Evolutionary conservation across 176 grass and related monocot genomes (phyloP), one percentile per base, ranked within the genome.

Genomic region (Coix lacrymajobi): DNA sequence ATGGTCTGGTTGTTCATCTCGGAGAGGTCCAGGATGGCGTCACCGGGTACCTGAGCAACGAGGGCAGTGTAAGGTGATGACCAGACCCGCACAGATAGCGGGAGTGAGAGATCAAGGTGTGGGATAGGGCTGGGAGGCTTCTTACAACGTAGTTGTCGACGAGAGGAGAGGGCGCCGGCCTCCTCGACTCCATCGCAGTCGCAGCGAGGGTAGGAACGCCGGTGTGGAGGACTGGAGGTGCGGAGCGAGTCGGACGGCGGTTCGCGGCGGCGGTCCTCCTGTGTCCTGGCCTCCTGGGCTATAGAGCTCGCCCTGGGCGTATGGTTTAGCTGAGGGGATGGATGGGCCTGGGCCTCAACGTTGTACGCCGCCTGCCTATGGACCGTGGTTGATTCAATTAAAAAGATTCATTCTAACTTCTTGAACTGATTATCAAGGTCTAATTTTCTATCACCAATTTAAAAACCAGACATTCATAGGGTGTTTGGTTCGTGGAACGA

Each of bases 1-100:
- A 99, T 92, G 45, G 91, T 94, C 73, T 99, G 91, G 57, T 94
- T 94, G 16, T 82, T 79, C 96, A 99, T 87, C 36, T 84, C 79
- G 12, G 85, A 57, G 84, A 99, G 91, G 77, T 99, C 96, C 45
- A 99, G 77, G 52, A 96, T 66, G 82, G 90, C 78, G 73, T 96
- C 91, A 38, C 93, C 96, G 8, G 96, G 91, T 8, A 96, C 80
- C 96, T 99, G 77, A 32, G 43, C 74, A 48, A 61, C 64, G 74
- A 71, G 8, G 54, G 69, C 69, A 17, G 49, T 54, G 45, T 44
- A 15, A 74, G 66, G 37, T 17, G 31, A 49, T 14, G 17, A 8
- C 46, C 14, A 67, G 54, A 60, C 14, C 67, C 11, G 7, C 8
- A 10, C 11, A 67, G 54, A 25, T 16, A 31, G 52, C 8, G 76